These are phyloP conservation scores for Corylus americana DNA, from an alignment of 306 rosid genomes.

Conservation along the genomic window DNA sequence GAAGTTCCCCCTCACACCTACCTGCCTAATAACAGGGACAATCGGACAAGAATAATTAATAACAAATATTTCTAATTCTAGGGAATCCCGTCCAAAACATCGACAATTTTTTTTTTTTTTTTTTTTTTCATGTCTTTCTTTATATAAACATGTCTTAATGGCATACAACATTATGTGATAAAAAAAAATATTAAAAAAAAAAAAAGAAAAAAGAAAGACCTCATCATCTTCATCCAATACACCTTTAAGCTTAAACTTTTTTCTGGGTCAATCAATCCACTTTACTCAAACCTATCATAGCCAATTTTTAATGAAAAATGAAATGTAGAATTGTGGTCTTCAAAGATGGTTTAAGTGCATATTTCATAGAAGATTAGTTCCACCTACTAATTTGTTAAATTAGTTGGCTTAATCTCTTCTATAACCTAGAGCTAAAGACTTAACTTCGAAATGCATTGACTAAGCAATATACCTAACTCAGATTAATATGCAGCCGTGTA, in stretches of 20 bases:
- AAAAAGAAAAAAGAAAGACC: no score
- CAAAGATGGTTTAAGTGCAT: background rate
- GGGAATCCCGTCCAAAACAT: no score
- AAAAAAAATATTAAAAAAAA: background rate
- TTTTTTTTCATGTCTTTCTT: background rate
- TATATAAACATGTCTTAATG: background rate
- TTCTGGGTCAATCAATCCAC: background rate
- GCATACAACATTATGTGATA: background rate
- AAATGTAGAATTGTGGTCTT: background rate
- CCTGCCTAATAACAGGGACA: no score
- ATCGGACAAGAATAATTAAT: no score
- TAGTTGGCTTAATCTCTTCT: background rate
- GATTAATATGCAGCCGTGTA: no score
- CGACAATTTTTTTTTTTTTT: no score
- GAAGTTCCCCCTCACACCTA: no score
- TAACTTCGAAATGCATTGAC: background rate
- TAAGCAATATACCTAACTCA: background rate
- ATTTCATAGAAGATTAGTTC: background rate
- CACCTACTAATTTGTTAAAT: background rate
- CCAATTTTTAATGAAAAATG: background rate
- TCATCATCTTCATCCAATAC: background rate
- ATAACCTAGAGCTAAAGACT: background rate
- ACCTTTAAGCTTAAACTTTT: no score
- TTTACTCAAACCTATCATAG: background rate
- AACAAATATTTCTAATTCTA: no score